Evolutionary conservation across 2,329 filamentous ascomycete species (phyloP).

Genomic region (Pseudogymnoascus sp.): DNA sequence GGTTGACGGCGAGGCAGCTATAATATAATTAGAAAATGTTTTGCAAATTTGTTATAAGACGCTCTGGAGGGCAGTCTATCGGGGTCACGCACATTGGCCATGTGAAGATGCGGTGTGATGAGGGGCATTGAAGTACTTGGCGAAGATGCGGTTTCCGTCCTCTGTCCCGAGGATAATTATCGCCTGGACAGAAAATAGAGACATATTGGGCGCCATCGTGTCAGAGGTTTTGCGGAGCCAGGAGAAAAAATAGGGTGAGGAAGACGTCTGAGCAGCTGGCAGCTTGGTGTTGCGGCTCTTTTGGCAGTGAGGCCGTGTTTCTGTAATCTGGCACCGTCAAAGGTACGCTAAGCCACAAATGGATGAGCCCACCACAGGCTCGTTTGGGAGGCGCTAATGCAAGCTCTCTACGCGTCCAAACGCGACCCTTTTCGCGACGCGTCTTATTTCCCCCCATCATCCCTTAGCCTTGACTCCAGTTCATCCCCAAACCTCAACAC

Average conservation of each 20-base stretch:
- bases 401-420: conserved; percentile 7
- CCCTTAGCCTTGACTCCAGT: background rate
- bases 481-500: conserved; percentile 4
- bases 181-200: conserved; percentile 69
- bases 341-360: background rate
- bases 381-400: conserved; percentile 7
- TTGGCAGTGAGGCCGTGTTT: conserved; percentile 6
- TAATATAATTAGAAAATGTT: conserved; percentile 11
- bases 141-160: conserved; percentile 84
- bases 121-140: conserved; percentile 81
- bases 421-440: conserved; percentile 10
- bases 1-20: conserved; percentile 44
- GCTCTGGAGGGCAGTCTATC: background rate
- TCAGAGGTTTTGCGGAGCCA: background rate
- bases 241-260: background rate
- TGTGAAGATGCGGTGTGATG: conserved; percentile 40
- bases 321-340: conserved; percentile 10
- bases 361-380: background rate
- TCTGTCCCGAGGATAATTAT: conserved; percentile 74
- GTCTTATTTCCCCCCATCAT: conserved; percentile 2
- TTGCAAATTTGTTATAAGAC: conserved; percentile 3
- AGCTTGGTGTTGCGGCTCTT: conserved; percentile 7
- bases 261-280: background rate
- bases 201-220: conserved; percentile 65
- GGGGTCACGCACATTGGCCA: conserved; percentile 13